Evolutionary conservation across 1,139 yeast genomes (phyloP), one percentile per base, ranked within the genome.

Genomic region (Geotrichum australiense): DNA sequence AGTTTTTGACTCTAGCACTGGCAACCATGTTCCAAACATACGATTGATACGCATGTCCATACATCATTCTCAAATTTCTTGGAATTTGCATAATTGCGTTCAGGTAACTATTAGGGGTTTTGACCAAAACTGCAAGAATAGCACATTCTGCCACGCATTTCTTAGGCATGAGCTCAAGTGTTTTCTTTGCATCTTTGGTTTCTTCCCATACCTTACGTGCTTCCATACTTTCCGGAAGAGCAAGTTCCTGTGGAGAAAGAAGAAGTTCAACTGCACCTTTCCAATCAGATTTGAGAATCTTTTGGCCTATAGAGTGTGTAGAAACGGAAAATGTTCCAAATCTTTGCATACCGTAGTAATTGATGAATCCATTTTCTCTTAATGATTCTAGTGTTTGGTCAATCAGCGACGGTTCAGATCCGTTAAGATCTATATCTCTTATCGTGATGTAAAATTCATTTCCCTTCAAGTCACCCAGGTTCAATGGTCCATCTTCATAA

Each of bases 1-100:
- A 80, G 45, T 78, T 59, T 53, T 75, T 77, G 41, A 87, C 69
- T 58, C 98, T 73, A 53, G 75, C 76, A 43, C 94, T 81, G 0
- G 89, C 93, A 18, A 81, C 94, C 45, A 71, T 60, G 57, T 93
- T 93, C 99, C 98, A 93, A 32, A 93, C 74, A 55, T 80, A 91
- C 49, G 96, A 86, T 64, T 93, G 98, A 59, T 93, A 93, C 2
- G 98, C 95, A 64, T 93, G 99, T 2, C 82, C 95, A 58, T 93
- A 93, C 94, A 93, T 91, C 49, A 87, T 76, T 57, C 96, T 72
- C 58, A 93, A 69, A 58, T 89, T 89, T 61, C 96, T 75, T 32
- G 98, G 98, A 52, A 93, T 83, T 46, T 89, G 76, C 81, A 83
- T 80, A 39, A 93, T 73, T n/a, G 94, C 91, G 51, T 76, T 76